These are phyloP conservation scores for Skeletonema grethae DNA, from an alignment of 108 stramenopile species.

Conservation along the genomic window DNA sequence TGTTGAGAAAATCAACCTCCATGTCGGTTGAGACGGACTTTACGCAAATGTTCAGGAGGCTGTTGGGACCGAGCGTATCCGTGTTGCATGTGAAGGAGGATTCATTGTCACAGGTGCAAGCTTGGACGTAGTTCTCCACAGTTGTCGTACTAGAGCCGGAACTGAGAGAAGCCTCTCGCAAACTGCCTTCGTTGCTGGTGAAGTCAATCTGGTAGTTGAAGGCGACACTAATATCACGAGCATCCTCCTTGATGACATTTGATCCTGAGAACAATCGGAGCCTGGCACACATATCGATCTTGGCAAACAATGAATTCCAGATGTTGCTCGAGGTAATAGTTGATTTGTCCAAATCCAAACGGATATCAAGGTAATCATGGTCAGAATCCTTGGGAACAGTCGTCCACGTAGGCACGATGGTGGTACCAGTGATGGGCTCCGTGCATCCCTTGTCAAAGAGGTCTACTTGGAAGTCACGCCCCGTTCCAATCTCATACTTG, in stretches of 20 bases:
- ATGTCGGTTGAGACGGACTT: conserved; percentile 21
- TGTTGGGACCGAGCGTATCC: conserved; percentile 11
- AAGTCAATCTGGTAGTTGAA: conserved; percentile 41
- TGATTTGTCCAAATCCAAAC: conserved; percentile 27
- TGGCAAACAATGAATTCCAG: conserved; percentile 16
- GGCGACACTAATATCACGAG: conserved; percentile 11
- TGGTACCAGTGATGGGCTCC: conserved; percentile 31
- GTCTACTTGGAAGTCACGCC: conserved; percentile 9
- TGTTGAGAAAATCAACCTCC: conserved; percentile 26
- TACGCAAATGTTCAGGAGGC: conserved; percentile 34
- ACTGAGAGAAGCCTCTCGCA: conserved; percentile 15
- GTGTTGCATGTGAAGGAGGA: conserved; percentile 29
- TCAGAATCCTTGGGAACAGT: conserved; percentile 12
- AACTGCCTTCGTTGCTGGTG: background rate
- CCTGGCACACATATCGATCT: conserved; percentile 30
- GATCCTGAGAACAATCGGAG: conserved; percentile 30
- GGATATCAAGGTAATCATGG: conserved; percentile 29
- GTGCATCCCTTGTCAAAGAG: conserved; percentile 40
- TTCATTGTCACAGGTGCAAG: conserved; percentile 35
- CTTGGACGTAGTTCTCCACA: conserved; percentile 29
- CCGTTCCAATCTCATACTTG: conserved; percentile 19
- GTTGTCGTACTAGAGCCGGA: conserved; percentile 19
- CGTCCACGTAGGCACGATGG: background rate
- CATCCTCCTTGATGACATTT: conserved; percentile 39
- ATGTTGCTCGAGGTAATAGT: conserved; percentile 33